Conservation (phyloP, 305 asterid species). For the Fraxinus paxiana region DNA sequence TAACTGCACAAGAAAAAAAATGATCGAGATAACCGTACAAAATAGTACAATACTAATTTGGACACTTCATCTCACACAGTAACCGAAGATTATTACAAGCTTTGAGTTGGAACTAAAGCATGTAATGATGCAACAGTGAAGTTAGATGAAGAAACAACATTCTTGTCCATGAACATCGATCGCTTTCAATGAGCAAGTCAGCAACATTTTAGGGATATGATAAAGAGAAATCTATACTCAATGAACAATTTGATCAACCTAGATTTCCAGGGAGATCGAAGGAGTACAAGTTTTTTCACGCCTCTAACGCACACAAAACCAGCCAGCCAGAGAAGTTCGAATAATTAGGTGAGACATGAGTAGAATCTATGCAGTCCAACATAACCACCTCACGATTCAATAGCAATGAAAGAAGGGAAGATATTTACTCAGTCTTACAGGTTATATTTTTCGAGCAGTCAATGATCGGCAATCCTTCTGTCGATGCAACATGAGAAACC, state of each 20-base stretch:
- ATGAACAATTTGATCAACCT: background rate
- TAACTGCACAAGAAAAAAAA: conserved; percentile 41
- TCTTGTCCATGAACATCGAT: background rate
- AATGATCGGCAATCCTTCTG: conserved; percentile 58
- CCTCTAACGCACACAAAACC: background rate
- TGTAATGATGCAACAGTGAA: background rate
- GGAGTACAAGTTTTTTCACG: background rate
- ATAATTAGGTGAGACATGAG: background rate
- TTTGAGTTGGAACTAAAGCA: background rate
- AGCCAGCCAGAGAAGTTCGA: background rate
- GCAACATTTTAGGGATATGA: background rate
- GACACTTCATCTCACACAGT: background rate
- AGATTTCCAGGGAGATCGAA: background rate
- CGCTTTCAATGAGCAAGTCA: background rate
- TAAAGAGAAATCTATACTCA: background rate
- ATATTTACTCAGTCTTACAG: conserved; percentile 40
- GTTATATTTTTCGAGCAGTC: conserved; percentile 58
- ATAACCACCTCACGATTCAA: background rate
- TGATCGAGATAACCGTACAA: background rate
- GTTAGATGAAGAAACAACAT: background rate
- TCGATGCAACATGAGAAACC: conserved; percentile 70
- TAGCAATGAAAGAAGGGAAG: background rate
- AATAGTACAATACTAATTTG: background rate
- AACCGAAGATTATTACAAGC: background rate
- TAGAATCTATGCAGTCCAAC: background rate